phyloP scores from a whole-genome alignment of 805 yeast species.

The Candida dajiaensis region DNA sequence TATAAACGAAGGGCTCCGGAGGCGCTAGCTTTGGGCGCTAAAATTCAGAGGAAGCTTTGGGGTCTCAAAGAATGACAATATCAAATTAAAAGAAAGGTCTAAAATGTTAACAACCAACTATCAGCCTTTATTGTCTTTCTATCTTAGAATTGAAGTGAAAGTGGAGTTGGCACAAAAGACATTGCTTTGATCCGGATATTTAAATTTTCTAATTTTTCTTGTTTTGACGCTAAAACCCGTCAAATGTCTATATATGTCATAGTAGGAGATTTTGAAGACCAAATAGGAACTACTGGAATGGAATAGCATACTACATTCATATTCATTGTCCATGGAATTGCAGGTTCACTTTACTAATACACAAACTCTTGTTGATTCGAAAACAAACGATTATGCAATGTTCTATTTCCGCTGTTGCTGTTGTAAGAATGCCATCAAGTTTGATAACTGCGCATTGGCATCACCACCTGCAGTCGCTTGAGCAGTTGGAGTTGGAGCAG shows the following conservation, averaged over 20 bases:
- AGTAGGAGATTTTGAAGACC: too few relatives aligned
- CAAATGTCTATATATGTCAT: too few relatives aligned
- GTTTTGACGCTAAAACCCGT: too few relatives aligned
- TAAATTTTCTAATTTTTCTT: too few relatives aligned
- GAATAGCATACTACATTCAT: too few relatives aligned
- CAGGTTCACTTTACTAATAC: neutral
- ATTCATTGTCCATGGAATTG: too few relatives aligned
- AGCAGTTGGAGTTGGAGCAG: slow-evolving; percentile 6
- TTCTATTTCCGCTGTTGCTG: slow-evolving; percentile 27
- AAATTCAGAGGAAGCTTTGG: neutral
- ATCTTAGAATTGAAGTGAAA: neutral
- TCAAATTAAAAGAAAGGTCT: too few relatives aligned
- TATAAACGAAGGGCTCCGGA: neutral
- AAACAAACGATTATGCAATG: neutral
- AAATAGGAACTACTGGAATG: too few relatives aligned
- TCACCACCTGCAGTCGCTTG: slow-evolving; percentile 24
- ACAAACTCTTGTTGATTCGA: neutral
- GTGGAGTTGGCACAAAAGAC: neutral
- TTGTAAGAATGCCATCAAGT: slow-evolving; percentile 37
- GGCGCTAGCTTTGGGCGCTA: neutral
- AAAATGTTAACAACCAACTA: too few relatives aligned
- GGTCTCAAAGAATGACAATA: too few relatives aligned
- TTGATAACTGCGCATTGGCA: slow-evolving; percentile 35
- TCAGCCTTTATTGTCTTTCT: too few relatives aligned
- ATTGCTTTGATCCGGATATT: neutral